phyloP scores from a whole-genome alignment of 2,329 filamentous ascomycete species.

The Cytospora mali region DNA sequence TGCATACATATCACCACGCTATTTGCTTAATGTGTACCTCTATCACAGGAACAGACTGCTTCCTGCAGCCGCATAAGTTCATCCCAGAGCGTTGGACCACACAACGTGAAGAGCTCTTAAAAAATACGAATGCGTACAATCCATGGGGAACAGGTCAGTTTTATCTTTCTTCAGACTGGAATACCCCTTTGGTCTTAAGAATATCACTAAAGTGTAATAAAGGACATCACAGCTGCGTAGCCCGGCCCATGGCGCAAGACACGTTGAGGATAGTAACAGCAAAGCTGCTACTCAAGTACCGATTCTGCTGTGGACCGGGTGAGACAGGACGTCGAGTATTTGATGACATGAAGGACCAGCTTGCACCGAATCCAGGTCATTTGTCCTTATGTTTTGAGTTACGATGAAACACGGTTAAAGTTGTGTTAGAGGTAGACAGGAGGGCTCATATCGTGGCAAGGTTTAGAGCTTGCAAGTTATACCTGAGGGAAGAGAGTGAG shows the following conservation, averaged over 20 bases:
- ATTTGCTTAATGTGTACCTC: not conserved
- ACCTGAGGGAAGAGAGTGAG: no score
- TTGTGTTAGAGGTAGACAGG: no score
- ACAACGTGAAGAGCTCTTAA: slow-evolving; percentile 7
- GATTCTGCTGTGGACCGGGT: slow-evolving; percentile 36
- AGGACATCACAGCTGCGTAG: slow-evolving; percentile 31
- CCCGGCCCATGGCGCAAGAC: slow-evolving; percentile 36
- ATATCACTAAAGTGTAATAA: not conserved
- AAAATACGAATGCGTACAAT: slow-evolving; percentile 35
- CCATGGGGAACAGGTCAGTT: slow-evolving; percentile 40
- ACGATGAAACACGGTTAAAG: no score
- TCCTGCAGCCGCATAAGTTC: slow-evolving; percentile 37
- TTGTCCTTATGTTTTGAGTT: not conserved
- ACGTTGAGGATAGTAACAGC: slow-evolving; percentile 32
- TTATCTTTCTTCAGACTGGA: slow-evolving; percentile 29
- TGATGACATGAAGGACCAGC: not conserved
- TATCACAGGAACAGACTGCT: slow-evolving; percentile 34
- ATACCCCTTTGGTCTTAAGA: not conserved
- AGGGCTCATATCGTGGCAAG: no score
- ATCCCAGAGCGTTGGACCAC: slow-evolving; percentile 44
- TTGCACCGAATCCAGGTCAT: not conserved
- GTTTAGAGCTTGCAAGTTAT: no score
- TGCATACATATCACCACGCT: not conserved
- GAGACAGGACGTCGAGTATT: not conserved
- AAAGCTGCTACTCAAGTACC: slow-evolving; percentile 33